These are phyloP conservation scores for Sporothrix pseudoabietina DNA, from an alignment of 2,329 filamentous ascomycete species.

Conservation along the genomic window DNA sequence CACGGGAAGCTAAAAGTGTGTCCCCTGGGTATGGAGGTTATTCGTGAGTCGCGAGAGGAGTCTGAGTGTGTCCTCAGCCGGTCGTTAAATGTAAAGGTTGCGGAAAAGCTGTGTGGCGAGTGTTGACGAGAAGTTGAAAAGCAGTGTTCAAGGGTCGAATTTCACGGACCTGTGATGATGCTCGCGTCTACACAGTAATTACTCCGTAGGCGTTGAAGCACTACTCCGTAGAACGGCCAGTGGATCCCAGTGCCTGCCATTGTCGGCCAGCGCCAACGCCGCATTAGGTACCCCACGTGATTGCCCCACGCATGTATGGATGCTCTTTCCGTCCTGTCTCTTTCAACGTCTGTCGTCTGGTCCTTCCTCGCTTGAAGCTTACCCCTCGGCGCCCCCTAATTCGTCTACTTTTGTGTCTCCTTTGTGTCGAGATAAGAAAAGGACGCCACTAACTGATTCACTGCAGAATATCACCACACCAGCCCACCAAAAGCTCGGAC, in stretches of 20 bases:
- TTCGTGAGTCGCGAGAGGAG: neutral
- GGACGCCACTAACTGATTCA: neutral
- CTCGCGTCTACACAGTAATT: neutral
- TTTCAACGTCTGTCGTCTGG: neutral
- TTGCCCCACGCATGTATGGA: slow-evolving; percentile 2
- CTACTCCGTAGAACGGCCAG: slow-evolving; percentile 2
- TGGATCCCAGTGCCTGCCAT: neutral
- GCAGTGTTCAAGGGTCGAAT: neutral
- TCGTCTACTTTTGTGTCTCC: neutral
- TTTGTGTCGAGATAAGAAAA: slow-evolving; percentile 1
- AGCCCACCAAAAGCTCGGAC: neutral
- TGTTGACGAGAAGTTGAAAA: neutral
- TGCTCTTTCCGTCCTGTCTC: neutral
- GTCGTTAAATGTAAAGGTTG: neutral
- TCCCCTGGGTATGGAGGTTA: neutral
- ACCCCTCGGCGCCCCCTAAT: neutral
- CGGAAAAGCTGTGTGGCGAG: neutral
- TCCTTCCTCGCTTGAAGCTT: neutral
- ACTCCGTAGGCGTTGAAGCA: neutral
- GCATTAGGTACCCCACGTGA: slow-evolving; percentile 16
- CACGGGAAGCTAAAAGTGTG: neutral
- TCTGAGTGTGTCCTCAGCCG: neutral
- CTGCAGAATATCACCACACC: slow-evolving; percentile 2
- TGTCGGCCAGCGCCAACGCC: neutral
- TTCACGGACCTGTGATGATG: neutral